Base-by-base conservation (phyloP, 2,329 filamentous ascomycete species). In the Fusarium paranaense region DNA sequence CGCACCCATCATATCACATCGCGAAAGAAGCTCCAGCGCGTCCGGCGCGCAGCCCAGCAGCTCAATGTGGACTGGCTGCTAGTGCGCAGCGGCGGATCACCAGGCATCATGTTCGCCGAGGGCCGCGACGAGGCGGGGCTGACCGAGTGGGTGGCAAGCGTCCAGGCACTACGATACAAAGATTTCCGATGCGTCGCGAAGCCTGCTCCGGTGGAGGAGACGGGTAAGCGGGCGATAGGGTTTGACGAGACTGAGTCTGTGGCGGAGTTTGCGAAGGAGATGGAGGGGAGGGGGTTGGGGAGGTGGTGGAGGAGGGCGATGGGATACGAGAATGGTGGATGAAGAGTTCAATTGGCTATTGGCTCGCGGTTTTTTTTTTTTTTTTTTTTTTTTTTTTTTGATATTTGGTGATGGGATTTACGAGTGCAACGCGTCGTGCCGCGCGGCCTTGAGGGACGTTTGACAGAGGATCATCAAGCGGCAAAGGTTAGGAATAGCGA, bases 1-100 rank as follows among this genome's bases (percentile, higher is more conserved):
- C 89, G 92, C 62, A 95, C 93, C 0, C 93, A 95, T 76, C 93
- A 95, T 81, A 95, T 95, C 78, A 95, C 93, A 5, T 95, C 92
- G 0, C 91, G 93, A 73, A 95, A 94, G 80, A 95, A 95, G 79
- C 82, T 88, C 1, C 82, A 84, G 9, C 83, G 82, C 65, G 86
- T 95, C 25, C 89, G 86, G 60, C 92, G 93, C 80, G 88, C 89
- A 5, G 90, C 92, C 8, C 86, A 89, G 35, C 85, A 88, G 56
- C 85, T 89, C 73, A 84, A 90, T 65, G 88, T 91, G 60, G 92
- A 89, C 73, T 77, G 71, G 65, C 89, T 92, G 2, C 83, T 95
- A 5, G 84, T 94, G 1, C 89, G 93, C 30, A 91, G 88, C 71
- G 92, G 93, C 13, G 90, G 91, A 2, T 88, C 88, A 27, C 93